phyloP scores from a whole-genome alignment of 148 eudicot species.

The Drosera capensis region DNA sequence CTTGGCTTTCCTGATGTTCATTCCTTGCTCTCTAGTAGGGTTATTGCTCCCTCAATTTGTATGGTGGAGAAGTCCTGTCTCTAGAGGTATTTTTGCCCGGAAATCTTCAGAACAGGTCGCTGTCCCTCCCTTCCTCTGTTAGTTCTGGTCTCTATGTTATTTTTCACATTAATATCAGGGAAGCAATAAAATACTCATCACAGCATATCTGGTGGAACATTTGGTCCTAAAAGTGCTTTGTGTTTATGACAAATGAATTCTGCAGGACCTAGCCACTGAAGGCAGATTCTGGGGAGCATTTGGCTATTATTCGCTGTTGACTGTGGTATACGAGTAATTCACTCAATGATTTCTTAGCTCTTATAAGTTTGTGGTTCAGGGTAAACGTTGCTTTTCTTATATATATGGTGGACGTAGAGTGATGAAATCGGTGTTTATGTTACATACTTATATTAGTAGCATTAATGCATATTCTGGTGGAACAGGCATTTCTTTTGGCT shows the following conservation, averaged over 20 bases:
- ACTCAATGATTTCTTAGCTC: too few relatives aligned
- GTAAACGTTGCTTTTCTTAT: too few relatives aligned
- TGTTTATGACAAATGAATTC: constrained; percentile 6
- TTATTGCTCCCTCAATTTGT: constrained; percentile 57
- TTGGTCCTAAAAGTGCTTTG: too few relatives aligned
- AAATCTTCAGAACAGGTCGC: constrained; percentile 45
- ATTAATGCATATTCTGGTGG: constrained; percentile 5
- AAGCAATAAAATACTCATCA: too few relatives aligned
- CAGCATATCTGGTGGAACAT: not conserved
- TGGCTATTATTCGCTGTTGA: constrained; percentile 63
- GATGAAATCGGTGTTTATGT: not conserved
- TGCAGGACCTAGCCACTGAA: constrained; percentile 55
- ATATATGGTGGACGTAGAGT: not conserved
- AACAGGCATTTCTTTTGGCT: constrained; percentile 60
- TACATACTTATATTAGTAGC: not conserved
- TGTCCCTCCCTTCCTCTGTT: not conserved
- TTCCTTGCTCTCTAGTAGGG: constrained; percentile 82
- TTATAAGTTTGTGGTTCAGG: too few relatives aligned
- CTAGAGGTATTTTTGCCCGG: constrained; percentile 29
- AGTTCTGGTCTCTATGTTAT: not conserved
- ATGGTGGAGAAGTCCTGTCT: constrained; percentile 31
- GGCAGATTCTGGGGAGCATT: constrained; percentile 89
- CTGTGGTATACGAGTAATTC: constrained; percentile 43
- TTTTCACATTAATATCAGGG: too few relatives aligned
- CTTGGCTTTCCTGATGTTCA: constrained; percentile 80